Base-by-base conservation (phyloP, 1,284 basidiomycete genomes). In the Waitea zeae region DNA sequence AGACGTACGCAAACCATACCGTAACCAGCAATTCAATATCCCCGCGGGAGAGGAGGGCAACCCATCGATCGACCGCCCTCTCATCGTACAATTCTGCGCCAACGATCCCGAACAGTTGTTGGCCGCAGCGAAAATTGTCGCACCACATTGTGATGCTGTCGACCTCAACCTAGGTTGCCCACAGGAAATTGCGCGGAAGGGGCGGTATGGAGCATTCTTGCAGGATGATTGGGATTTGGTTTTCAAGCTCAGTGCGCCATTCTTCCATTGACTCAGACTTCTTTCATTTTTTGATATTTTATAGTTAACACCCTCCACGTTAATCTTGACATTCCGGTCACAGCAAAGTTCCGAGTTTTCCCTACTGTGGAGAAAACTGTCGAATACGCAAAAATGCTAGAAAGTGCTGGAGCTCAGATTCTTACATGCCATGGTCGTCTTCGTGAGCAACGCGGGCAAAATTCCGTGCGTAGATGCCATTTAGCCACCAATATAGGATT, bases 111-210 rank as follows among this genome's bases (percentile, higher is more conserved):
- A 81, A 2, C 61, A 74, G 28, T 66, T 96, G 2, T 64, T 95
- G 14, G 60, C 61, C 1, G 75, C 87, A 6, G 88, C 90, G 0
- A 68, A 68, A 45, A 60, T 70, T 11, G 65, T 93, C 4, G 74
- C 87, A 50, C 56, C 62, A 3, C 62, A 77, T 37, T 88, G 84
- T 47, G 90, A 97, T 54, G 93, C 84, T 0, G 72, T 97, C 14
- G 93, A 98, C 51, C 68, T 97, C 53, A 97, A 98, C 53, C 64
- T 98, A 19, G 90, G 90, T 0, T 97, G 93, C 51, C 93, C 93
- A 0, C 93, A 98, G 49, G 88, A 93, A 36, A 97, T 98, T 41
- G 93, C 93, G 0, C 69, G 71, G 41, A 62, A 74, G 28, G 93
- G 93, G 0, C 68, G 70, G 38, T 98, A 97, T 44, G 93, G 93